A percentile compares a stretch with the other conserved stretches of the same genome.
Evolutionary conservation across 2,329 filamentous ascomycete genomes (phyloP).

Genomic region (Aspergillus japonicus): DNA sequence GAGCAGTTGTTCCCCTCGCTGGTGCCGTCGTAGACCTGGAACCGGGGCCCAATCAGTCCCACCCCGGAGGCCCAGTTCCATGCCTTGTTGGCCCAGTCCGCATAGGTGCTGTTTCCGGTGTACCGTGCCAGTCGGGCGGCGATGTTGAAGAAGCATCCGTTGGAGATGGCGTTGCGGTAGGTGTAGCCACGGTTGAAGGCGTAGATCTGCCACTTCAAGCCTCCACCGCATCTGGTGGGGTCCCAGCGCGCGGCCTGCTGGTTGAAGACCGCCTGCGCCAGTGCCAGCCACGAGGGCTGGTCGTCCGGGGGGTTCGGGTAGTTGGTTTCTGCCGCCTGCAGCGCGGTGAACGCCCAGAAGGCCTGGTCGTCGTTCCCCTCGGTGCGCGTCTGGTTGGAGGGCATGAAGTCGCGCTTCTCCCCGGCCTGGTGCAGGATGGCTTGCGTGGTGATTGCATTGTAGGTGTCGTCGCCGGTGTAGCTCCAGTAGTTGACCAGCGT

Average conservation of each 20-base stretch:
- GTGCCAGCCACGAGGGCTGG: slow-evolving; percentile 68
- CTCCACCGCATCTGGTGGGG: slow-evolving; percentile 62
- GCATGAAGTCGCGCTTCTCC: slow-evolving; percentile 71
- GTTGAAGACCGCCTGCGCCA: slow-evolving; percentile 78
- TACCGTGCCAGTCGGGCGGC: slow-evolving; percentile 17
- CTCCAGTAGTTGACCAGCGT: slow-evolving; percentile 78
- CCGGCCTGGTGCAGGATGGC: slow-evolving; percentile 72
- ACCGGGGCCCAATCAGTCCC: slow-evolving; percentile 47
- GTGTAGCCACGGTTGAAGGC: slow-evolving; percentile 18
- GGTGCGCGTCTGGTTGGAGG: slow-evolving; percentile 48
- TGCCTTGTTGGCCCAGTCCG: slow-evolving; percentile 65
- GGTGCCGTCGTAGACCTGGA: slow-evolving; percentile 53
- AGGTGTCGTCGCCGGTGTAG: slow-evolving; percentile 69
- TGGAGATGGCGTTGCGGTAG: slow-evolving; percentile 18
- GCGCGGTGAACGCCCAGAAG: slow-evolving; percentile 76
- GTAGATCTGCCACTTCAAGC: slow-evolving; percentile 47
- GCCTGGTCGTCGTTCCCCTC: slow-evolving; percentile 57
- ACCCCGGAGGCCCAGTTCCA: slow-evolving; percentile 54
- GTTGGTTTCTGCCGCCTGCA: slow-evolving; percentile 71
- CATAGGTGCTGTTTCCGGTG: slow-evolving; percentile 16
- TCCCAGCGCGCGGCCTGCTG: slow-evolving; percentile 72
- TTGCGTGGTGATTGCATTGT: slow-evolving; percentile 65
- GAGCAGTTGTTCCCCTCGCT: slow-evolving; percentile 51
- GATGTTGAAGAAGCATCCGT: slow-evolving; percentile 20
- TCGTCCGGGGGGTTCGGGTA: slow-evolving; percentile 65